Evolutionary conservation across 2,329 filamentous ascomycete genomes (phyloP), one percentile per base, ranked within the genome.

Genomic region (Chalara sp.): DNA sequence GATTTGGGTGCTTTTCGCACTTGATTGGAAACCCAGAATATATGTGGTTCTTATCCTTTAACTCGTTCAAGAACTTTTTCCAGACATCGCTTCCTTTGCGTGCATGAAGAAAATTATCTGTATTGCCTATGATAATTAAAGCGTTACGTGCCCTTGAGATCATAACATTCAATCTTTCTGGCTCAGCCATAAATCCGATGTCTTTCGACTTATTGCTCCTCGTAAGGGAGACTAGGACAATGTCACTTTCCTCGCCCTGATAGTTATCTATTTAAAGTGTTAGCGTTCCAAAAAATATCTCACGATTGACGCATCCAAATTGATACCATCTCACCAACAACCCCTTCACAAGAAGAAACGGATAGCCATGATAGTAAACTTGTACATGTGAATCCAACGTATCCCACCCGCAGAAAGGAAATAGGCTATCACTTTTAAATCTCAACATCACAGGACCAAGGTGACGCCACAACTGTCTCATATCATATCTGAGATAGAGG

Each of bases 211-310:
- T 51, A 55, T 90, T 90, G 62, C 84, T 86, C 5, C 87, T 70
- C 0, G 84, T 87, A 8, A 90, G 64, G 0, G 82, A 85, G 0
- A 72, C 78, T 6, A 91, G 76, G 0, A 89, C 81, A 12, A 91
- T 84, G 1, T 89, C 80, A 37, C 79, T 82, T 56, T 91, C 86
- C 60, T 90, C 86, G 1, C 87, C 86, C 63, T 90, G 87, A 51
- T 86, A 91, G 54, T 90, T 90, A 54, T 90, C 86, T 84, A 53
- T 21, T 47, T 21, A 30, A 37, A 47, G 40, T 44, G 12, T 49
- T 35, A 46, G 49, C 44, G 42, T 43, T 33, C 3, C 29, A 2
- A 21, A 13, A 6, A 6, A 21, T 21, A 21, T 21, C 21, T 21
- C 21, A 21, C 3, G 21, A 21, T 21, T 21, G 21, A 21, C 21